Evolutionary conservation across 139 green algal genomes (phyloP), one percentile per base, ranked within the genome.

Genomic region (Chlamydomonas sphaeroides): DNA sequence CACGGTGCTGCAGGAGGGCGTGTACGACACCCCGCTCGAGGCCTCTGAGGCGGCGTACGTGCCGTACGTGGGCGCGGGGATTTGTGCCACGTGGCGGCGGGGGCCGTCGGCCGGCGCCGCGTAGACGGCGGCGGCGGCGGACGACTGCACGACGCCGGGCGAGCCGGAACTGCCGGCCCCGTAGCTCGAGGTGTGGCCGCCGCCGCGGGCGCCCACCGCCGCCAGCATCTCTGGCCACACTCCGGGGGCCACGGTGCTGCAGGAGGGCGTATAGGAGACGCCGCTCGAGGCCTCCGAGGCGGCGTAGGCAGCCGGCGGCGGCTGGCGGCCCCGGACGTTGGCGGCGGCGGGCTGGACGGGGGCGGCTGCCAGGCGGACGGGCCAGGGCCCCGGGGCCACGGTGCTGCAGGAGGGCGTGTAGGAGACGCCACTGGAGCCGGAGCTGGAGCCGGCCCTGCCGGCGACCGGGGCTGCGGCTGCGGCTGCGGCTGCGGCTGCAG

Each of bases 1-100:
- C 14, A 80, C 49, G 39, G 74, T 69, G 41, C 59, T 71, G 74
- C 59, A 71, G 10, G 74, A 80, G 10, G 74, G 74, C 59, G 49
- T 48, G 74, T 71, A 80, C n/a, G 39, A 63, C 14, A 71, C 26
- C 1, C 74, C 74, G 56, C 72, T 79, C 41, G 59, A 71, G 1
- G 72, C 14, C 11, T n/a, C 23, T 32, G 56, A 62, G 56, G 56
- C 23, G 2, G 23, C 56, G 56, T 5, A 21, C 23, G 1, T 32
- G 56, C 56, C 56, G 56, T 62, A 6, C 4, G 14, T 17, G 51
- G 3, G 4, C 14, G 51, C 18, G 51, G 14, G 10, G 56, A 21
- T 28, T 2, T 1, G 6, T n/a, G 25, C 56, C 21, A 5, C 25
- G 56, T n/a, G 10, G 21, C 18, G 6, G 56, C 21, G 1, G 2